phyloP scores from a whole-genome alignment of 2,329 filamentous ascomycete species.

The Epichloe coenophiala region DNA sequence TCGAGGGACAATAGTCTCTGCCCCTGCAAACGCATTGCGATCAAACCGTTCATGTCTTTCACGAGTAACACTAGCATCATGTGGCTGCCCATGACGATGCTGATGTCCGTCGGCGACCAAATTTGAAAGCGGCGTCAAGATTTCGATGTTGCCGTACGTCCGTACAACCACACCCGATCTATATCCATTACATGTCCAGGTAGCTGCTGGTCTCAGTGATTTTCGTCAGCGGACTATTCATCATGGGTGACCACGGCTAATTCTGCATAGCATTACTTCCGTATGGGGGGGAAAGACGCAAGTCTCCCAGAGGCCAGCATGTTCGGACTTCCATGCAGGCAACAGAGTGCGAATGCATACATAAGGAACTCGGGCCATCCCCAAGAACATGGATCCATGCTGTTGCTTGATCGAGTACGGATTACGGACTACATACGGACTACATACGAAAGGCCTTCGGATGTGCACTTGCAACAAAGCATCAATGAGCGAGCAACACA shows the following conservation, averaged over 20 bases:
- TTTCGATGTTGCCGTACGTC: neutral
- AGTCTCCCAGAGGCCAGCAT: neutral
- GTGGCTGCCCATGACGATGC: conserved; percentile 1
- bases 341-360: neutral
- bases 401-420: neutral
- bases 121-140: neutral
- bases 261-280: neutral
- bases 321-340: neutral
- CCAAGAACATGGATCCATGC: neutral
- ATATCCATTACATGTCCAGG: neutral
- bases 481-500: neutral
- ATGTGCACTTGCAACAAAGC: neutral
- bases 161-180: conserved; percentile 1
- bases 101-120: conserved; percentile 1
- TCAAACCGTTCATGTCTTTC: neutral
- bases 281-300: neutral
- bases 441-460: neutral
- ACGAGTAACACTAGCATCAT: neutral
- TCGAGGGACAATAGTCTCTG: neutral
- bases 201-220: neutral
- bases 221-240: neutral
- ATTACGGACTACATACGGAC: neutral
- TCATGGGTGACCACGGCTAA: neutral
- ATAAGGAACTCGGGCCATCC: neutral
- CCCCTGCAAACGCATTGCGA: neutral